These are phyloP conservation scores for Urtica urens DNA, from an alignment of 306 rosid species.

Conservation along the genomic window DNA sequence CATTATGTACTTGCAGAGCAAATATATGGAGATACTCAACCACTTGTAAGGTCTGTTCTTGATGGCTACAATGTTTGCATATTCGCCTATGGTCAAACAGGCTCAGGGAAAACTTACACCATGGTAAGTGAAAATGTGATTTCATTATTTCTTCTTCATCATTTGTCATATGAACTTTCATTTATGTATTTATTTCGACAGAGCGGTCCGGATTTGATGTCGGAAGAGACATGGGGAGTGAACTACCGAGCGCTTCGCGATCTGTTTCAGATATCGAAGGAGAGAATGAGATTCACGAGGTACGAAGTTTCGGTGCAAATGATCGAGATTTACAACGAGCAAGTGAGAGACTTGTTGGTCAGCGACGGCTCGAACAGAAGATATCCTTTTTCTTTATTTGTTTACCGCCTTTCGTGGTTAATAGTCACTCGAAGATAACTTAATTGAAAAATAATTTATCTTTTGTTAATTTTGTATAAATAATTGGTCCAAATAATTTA, in stretches of 20 bases:
- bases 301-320: slow-evolving; percentile 93
- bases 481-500: no score
- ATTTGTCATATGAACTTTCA: not conserved
- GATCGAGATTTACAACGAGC: slow-evolving; percentile 95
- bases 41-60: slow-evolving; percentile 69
- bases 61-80: slow-evolving; percentile 93
- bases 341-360: slow-evolving; percentile 91
- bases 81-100: slow-evolving; percentile 97
- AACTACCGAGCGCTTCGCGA: slow-evolving; percentile 86
- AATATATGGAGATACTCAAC: slow-evolving; percentile 73
- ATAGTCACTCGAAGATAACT: no score
- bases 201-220: slow-evolving; percentile 91
- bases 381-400: slow-evolving; percentile 88
- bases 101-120: slow-evolving; percentile 95
- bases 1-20: slow-evolving; percentile 71
- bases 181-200: slow-evolving; percentile 13
- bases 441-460: no score
- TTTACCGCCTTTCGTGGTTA: no score
- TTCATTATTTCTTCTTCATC: not conserved
- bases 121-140: slow-evolving; percentile 41
- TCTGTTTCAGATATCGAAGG: slow-evolving; percentile 78
- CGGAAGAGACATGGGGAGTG: slow-evolving; percentile 90
- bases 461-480: no score
- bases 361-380: slow-evolving; percentile 84
- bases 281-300: slow-evolving; percentile 48